Evolutionary conservation across 371 early-diverging fungal genomes (phyloP).

Genomic region (Saksenaea oblongispora): DNA sequence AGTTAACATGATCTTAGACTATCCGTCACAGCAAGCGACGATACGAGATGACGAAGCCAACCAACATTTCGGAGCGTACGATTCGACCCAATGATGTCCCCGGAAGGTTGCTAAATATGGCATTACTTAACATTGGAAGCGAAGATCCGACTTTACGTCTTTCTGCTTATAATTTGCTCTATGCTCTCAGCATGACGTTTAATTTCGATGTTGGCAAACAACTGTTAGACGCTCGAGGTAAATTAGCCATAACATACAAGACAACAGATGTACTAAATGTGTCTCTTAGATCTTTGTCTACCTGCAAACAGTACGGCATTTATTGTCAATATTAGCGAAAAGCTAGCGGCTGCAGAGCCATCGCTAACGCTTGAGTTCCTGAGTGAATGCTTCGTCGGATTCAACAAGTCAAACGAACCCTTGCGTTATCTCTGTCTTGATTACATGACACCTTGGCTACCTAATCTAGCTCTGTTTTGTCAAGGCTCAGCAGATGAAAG

Average conservation of each 20-base stretch:
- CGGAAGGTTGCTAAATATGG: slow-evolving; percentile 88
- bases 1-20: slow-evolving; percentile 12
- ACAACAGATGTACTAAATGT: neutral
- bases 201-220: slow-evolving; percentile 79
- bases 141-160: slow-evolving; percentile 75
- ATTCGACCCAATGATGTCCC: slow-evolving; percentile 88
- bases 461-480: slow-evolving; percentile 69
- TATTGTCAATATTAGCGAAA: slow-evolving; percentile 74
- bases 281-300: slow-evolving; percentile 69
- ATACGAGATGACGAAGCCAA: slow-evolving; percentile 62
- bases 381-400: slow-evolving; percentile 80
- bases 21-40: slow-evolving; percentile 71
- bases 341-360: slow-evolving; percentile 73
- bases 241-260: too few relatives aligned
- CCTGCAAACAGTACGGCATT: slow-evolving; percentile 84
- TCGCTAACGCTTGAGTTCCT: slow-evolving; percentile 86
- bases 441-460: slow-evolving; percentile 88
- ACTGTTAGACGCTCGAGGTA: slow-evolving; percentile 76
- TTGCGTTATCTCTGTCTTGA: slow-evolving; percentile 76
- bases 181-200: slow-evolving; percentile 74
- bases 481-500: slow-evolving; percentile 35
- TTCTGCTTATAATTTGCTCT: slow-evolving; percentile 84
- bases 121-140: slow-evolving; percentile 80
- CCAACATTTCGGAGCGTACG: slow-evolving; percentile 60
- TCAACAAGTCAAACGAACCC: slow-evolving; percentile 68